These are phyloP conservation scores for Ogataea wickerhamii DNA, from an alignment of 805 yeast genomes.

Conservation along the genomic window DNA sequence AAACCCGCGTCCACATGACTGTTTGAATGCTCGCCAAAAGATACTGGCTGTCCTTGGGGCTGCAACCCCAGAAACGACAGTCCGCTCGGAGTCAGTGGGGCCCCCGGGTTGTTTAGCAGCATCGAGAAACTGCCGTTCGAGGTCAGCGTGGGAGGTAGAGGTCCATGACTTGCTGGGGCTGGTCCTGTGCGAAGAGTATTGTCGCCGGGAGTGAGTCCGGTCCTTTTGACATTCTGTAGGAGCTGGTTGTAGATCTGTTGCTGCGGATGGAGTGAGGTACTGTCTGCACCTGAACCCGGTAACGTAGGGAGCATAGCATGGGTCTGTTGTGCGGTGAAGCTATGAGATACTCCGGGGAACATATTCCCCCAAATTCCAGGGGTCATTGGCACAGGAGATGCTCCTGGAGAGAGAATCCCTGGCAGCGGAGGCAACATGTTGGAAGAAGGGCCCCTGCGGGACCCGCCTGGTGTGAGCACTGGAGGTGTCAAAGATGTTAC, in stretches of 20 bases:
- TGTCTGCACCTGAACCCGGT: too few species aligned
- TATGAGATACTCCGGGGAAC: slow-evolving; percentile 38
- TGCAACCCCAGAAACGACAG: slow-evolving; percentile 19
- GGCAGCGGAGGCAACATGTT: slow-evolving; percentile 45
- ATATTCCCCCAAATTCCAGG: slow-evolving; percentile 53
- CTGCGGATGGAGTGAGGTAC: slow-evolving; percentile 8
- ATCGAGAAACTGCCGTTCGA: slow-evolving; percentile 20
- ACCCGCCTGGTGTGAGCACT: slow-evolving; percentile 52
- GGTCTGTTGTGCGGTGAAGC: slow-evolving; percentile 10
- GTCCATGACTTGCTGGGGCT: slow-evolving; percentile 57
- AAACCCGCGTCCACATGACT: not conserved
- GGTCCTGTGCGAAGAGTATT: slow-evolving; percentile 66
- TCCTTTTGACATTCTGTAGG: slow-evolving; percentile 33
- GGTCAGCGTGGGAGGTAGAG: slow-evolving; percentile 23
- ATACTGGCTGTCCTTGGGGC: not conserved
- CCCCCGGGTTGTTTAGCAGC: slow-evolving; percentile 22
- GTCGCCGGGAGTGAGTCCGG: slow-evolving; percentile 77
- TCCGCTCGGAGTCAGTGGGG: slow-evolving; percentile 25
- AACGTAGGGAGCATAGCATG: too few species aligned
- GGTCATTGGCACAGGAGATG: slow-evolving; percentile 44
- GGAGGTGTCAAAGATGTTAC: slow-evolving; percentile 36
- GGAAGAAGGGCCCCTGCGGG: slow-evolving; percentile 32
- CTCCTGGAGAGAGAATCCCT: slow-evolving; percentile 43
- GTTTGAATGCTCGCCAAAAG: not conserved
- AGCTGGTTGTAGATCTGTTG: slow-evolving; percentile 23